Evolutionary conservation across 2,329 filamentous ascomycete species (phyloP).

Genomic region (Tolypocladium endophyticum): DNA sequence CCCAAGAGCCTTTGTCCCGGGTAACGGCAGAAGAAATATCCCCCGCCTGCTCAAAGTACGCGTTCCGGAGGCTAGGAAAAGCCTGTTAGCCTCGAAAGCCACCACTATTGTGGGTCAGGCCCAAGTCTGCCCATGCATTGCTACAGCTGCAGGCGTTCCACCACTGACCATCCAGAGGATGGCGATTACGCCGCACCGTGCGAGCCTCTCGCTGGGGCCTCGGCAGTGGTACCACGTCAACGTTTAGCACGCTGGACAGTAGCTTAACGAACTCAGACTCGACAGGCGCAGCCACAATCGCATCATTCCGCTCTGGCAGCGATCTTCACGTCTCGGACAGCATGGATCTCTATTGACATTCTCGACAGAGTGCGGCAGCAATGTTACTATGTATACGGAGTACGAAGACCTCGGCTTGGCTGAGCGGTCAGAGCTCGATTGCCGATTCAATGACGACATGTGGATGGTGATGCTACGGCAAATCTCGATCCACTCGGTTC

Average conservation of each 20-base stretch:
- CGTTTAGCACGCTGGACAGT: neutral
- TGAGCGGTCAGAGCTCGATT: neutral
- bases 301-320: neutral
- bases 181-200: slow-evolving; percentile 7
- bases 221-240: neutral
- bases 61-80: neutral
- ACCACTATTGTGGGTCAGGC: slow-evolving; percentile 2
- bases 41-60: neutral
- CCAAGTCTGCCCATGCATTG: neutral
- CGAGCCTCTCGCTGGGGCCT: neutral
- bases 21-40: neutral
- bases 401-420: neutral
- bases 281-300: neutral
- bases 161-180: neutral
- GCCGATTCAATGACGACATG: neutral
- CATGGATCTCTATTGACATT: neutral
- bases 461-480: neutral
- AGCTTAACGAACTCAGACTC: neutral
- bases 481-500: neutral
- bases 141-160: neutral
- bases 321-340: neutral
- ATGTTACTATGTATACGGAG: neutral
- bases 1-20: neutral
- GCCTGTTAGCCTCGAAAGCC: neutral
- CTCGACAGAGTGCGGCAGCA: neutral